Evolutionary conservation across 768 basidiomycete genomes (phyloP), one percentile per base, ranked within the genome.

Genomic region (Suillus alpinus): DNA sequence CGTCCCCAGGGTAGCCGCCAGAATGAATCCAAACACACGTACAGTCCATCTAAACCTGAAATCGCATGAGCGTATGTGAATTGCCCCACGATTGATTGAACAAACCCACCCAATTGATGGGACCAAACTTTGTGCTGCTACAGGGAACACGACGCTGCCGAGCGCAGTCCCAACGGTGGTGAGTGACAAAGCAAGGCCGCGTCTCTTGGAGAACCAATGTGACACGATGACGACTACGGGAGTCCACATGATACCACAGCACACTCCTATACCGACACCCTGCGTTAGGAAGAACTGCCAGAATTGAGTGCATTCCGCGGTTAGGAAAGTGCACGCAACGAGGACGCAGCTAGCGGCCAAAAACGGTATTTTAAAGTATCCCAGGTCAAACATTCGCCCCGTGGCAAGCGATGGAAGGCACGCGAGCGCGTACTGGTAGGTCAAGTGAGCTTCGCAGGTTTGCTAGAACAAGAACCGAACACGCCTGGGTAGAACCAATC

Each of bases 221-320:
- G 86, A 81, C 1, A 88, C 69, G 29, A 88, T 75, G 1, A 83
- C 82, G 7, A 84, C 72, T 2, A 83, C 80, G 0, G 86, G 85
- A 4, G 85, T 84, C 50, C 86, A 89, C 6, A 91, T 76, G 6
- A 86, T 73, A 2, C 89, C 89, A 41, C 76, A 77, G 10, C 79
- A 78, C 7, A 89, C 86, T n/a, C 91, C 91, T 10, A 85, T 72
- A 0, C 81, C 81, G 44, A 92, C 65, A 0, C 91, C 91, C 69
- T 92, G 91, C 61, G 83, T 89, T 0, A 92, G 78, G 23, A 92
- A 66, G 65, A 92, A 87, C 9, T 92, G 88, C 91, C 91, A 92
- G 67, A 86, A 92, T 59, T 80, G 61, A 10, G 75, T 87, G 67
- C 91, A 92, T 75, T 92, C 77, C 1, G 88, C 88, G 5, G 81